A percentile compares a stretch with the other conserved stretches of the same genome.
Evolutionary conservation across 352 stramenopile species (phyloP).

Genomic region (Phytophthora vignae): DNA sequence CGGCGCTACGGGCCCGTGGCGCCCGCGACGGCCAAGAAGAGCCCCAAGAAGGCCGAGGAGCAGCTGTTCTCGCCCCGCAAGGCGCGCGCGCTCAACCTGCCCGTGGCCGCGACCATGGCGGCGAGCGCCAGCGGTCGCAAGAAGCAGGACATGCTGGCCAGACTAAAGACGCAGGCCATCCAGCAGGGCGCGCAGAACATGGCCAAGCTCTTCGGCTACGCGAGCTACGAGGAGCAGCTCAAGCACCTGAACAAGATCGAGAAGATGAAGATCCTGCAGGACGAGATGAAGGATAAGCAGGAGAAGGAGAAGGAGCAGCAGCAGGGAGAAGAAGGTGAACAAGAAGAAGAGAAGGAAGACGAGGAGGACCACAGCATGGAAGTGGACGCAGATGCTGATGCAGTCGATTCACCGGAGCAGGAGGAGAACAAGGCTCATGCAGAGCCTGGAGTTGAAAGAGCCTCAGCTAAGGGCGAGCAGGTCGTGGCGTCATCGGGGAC

Average conservation of each 20-base stretch:
- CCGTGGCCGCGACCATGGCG: constrained; percentile 46
- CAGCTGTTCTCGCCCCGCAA: constrained; percentile 48
- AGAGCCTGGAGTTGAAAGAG: background rate
- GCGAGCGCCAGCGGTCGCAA: constrained; percentile 44
- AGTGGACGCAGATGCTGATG: background rate
- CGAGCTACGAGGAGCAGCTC: constrained; percentile 76
- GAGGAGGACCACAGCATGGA: background rate
- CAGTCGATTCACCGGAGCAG: background rate
- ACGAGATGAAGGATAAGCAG: constrained; percentile 50
- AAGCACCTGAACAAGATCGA: constrained; percentile 74
- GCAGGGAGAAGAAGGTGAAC: constrained; percentile 19
- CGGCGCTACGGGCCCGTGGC: constrained; percentile 47
- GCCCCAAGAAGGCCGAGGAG: background rate
- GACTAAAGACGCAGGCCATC: constrained; percentile 68
- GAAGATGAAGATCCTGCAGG: constrained; percentile 62
- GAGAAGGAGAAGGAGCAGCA: constrained; percentile 18
- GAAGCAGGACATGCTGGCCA: constrained; percentile 69
- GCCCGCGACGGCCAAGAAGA: background rate
- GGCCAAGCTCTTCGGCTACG: constrained; percentile 84
- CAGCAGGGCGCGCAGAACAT: constrained; percentile 66
- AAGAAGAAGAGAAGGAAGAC: constrained; percentile 11
- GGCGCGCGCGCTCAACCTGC: constrained; percentile 52
- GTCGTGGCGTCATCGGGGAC: background rate
- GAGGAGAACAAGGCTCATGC: background rate
- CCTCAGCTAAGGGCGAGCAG: background rate